phyloP scores from a whole-genome alignment of 2,329 filamentous ascomycete genomes.

The Venturia nashicola region DNA sequence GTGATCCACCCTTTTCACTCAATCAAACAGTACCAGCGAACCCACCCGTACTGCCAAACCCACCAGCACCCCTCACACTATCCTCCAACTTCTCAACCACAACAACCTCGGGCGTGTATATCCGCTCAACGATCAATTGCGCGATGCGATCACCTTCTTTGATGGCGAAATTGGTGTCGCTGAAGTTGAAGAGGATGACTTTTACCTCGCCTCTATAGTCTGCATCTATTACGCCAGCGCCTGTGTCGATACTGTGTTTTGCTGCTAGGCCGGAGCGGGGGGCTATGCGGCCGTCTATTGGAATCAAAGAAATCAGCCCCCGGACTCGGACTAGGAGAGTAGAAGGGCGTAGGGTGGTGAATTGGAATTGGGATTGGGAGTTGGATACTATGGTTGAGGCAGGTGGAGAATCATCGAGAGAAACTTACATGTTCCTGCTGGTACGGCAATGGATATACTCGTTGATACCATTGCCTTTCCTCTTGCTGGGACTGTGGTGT shows the following conservation, averaged over 20 bases:
- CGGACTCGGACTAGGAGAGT: not conserved
- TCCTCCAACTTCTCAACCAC: constrained; percentile 81
- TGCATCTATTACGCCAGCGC: constrained; percentile 93
- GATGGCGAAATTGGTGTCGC: constrained; percentile 67
- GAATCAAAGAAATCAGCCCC: not conserved
- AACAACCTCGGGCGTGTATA: constrained; percentile 84
- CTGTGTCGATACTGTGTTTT: constrained; percentile 93
- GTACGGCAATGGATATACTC: constrained; percentile 82
- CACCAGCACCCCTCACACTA: constrained; percentile 80
- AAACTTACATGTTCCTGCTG: constrained; percentile 66
- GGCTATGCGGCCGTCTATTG: constrained; percentile 84
- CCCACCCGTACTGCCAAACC: constrained; percentile 77
- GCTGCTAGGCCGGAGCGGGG: constrained; percentile 81
- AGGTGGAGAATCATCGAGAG: not conserved
- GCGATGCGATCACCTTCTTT: constrained; percentile 83
- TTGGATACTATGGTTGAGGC: no score
- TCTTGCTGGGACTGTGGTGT: constrained; percentile 60
- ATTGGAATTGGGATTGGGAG: not conserved
- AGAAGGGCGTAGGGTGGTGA: not conserved
- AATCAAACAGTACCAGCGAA: constrained; percentile 17
- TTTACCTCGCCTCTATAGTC: constrained; percentile 94
- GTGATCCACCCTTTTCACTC: not conserved
- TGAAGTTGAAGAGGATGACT: constrained; percentile 89
- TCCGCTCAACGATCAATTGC: constrained; percentile 88
- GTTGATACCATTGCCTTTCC: constrained; percentile 84